A percentile compares a stretch with the other conserved stretches of the same genome.
phyloP scores from a whole-genome alignment of 2,329 filamentous ascomycete species.

The Xylariales sp. region DNA sequence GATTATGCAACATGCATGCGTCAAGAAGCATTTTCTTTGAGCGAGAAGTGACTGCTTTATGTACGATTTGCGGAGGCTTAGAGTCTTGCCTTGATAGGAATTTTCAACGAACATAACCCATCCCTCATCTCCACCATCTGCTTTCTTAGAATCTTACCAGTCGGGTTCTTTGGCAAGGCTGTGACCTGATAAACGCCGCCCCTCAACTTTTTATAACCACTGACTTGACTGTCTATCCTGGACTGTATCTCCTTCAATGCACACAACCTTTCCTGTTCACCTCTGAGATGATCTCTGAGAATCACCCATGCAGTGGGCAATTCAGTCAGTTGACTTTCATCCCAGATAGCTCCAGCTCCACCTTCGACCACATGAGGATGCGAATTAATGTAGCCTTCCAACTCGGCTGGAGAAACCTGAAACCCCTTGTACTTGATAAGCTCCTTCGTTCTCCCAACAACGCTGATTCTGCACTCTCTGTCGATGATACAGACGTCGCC shows the following conservation, averaged over 20 bases:
- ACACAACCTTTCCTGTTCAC: constrained; percentile 12
- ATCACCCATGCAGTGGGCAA: constrained; percentile 34
- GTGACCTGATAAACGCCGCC: constrained; percentile 31
- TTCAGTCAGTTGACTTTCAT: constrained; percentile 33
- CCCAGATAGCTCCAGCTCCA: constrained; percentile 30
- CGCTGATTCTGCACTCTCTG: constrained; percentile 24
- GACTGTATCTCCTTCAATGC: constrained; percentile 27
- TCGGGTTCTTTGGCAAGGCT: constrained; percentile 30
- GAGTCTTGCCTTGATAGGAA: not conserved
- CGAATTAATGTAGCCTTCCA: constrained; percentile 31
- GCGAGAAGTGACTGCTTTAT: no score
- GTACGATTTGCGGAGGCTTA: no score
- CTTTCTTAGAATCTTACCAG: constrained; percentile 32
- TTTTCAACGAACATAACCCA: constrained; percentile 25
- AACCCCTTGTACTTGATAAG: constrained; percentile 39
- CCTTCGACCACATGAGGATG: constrained; percentile 32
- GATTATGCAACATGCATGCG: no score
- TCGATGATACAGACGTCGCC: constrained; percentile 39
- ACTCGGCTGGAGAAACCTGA: constrained; percentile 33
- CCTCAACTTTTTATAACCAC: constrained; percentile 36
- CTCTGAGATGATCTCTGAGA: constrained; percentile 20
- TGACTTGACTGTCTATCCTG: constrained; percentile 30
- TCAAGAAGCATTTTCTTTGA: no score
- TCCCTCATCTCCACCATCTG: constrained; percentile 26
- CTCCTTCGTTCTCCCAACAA: constrained; percentile 35